phyloP scores from a whole-genome alignment of 345 rosid genomes.

The Sonneratia alba region DNA sequence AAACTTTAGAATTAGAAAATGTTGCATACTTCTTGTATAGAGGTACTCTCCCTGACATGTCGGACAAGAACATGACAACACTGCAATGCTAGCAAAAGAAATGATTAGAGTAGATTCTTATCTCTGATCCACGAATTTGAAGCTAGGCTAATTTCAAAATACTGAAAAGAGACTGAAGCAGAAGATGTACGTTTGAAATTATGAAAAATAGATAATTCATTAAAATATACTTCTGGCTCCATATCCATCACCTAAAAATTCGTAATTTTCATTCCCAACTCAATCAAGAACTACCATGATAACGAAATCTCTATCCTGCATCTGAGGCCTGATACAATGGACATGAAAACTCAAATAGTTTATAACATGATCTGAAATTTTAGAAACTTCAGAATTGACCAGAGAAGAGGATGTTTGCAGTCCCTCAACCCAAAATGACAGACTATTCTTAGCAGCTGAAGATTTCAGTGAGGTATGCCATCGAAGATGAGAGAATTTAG shows the following conservation, averaged over 20 bases:
- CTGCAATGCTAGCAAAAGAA: constrained; percentile 51
- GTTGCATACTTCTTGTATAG: constrained; percentile 68
- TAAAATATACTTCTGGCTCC: neutral
- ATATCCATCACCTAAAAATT: neutral
- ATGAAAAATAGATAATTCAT: neutral
- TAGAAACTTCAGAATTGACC: neutral
- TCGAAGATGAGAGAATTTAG: neutral
- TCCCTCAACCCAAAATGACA: neutral
- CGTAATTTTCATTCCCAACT: neutral
- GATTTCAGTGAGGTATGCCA: neutral
- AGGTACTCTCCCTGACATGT: constrained; percentile 98
- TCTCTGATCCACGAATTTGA: neutral
- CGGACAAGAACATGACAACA: constrained; percentile 91
- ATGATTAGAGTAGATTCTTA: constrained; percentile 18
- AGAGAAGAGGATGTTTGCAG: neutral
- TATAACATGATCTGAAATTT: neutral
- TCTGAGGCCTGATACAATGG: neutral
- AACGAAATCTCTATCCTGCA: neutral
- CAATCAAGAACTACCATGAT: neutral
- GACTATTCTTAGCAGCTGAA: neutral
- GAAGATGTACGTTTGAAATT: neutral
- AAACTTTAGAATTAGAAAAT: neutral
- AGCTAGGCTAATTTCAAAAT: neutral
- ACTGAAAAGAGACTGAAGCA: neutral
- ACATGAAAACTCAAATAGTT: neutral